Evolutionary conservation across 108 stramenopile genomes (phyloP).

Genomic region (Schizochytrium sp.): DNA sequence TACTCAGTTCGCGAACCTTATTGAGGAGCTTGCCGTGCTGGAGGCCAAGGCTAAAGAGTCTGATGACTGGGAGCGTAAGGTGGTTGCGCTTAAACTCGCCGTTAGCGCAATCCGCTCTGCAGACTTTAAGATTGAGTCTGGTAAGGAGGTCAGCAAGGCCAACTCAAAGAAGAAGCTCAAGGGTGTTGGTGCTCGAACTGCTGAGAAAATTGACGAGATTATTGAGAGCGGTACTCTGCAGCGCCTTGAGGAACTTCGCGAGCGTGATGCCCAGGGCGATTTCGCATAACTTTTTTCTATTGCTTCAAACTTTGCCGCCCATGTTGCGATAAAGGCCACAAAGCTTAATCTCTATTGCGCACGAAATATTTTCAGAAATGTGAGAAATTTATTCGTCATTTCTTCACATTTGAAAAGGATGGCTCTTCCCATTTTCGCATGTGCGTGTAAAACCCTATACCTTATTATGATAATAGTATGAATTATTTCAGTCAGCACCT

Average conservation of each 20-base stretch:
- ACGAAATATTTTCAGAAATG: not conserved
- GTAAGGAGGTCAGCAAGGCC: conserved; percentile 8
- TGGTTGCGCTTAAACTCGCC: not conserved
- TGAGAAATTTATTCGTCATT: no score
- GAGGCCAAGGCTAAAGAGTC: conserved; percentile 21
- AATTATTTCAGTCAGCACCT: no score
- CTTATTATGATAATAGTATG: no score
- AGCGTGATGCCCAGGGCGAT: not conserved
- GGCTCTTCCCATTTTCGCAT: no score
- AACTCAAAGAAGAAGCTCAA: conserved; percentile 12
- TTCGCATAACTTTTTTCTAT: not conserved
- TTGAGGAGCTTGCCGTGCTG: conserved; percentile 45
- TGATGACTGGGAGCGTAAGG: conserved; percentile 7
- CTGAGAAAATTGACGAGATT: conserved; percentile 48
- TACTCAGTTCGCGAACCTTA: conserved; percentile 11
- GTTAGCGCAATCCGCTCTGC: conserved; percentile 45
- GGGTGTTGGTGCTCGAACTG: conserved; percentile 3
- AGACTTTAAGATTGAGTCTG: not conserved
- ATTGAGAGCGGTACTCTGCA: not conserved
- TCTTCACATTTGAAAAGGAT: no score
- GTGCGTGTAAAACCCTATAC: no score
- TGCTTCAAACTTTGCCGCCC: not conserved
- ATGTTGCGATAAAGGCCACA: not conserved
- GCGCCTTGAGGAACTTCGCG: not conserved
- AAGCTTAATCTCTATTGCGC: not conserved